Evolutionary conservation across 306 rosid genomes (phyloP).

Genomic region (Carpinus fangiana): DNA sequence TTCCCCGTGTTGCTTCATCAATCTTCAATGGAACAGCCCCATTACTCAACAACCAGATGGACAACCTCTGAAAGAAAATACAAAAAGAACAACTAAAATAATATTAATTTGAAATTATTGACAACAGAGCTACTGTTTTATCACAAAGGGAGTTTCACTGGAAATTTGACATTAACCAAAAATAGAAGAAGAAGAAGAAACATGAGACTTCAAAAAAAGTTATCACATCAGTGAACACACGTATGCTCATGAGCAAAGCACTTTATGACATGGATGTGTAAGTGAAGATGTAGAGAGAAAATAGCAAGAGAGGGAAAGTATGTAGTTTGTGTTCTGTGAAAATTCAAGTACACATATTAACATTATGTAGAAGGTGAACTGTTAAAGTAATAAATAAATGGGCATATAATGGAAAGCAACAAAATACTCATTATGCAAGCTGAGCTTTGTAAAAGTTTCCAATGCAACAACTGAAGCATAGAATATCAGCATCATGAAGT

Average conservation of each 20-base stretch:
- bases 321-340: neutral
- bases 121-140: neutral
- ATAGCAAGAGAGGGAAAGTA: neutral
- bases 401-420: neutral
- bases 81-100: neutral
- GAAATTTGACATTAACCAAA: neutral
- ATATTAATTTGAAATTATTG: neutral
- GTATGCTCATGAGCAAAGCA: neutral
- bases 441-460: neutral
- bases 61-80: conserved; percentile 56
- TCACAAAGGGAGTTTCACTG: neutral
- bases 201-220: neutral
- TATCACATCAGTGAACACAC: neutral
- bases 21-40: conserved; percentile 59
- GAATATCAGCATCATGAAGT: neutral
- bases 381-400: neutral
- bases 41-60: conserved; percentile 57
- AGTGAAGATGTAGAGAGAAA: neutral
- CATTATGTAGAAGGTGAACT: neutral
- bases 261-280: neutral
- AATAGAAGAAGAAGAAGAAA: neutral
- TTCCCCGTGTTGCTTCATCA: conserved; percentile 58
- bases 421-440: neutral
- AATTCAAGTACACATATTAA: neutral
- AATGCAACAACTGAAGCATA: neutral